Percentiles rank a stretch among this genome's conserved stretches.
phyloP scores from a whole-genome alignment of 108 stramenopile species.

The Fragilariopsis cylindrus region DNA sequence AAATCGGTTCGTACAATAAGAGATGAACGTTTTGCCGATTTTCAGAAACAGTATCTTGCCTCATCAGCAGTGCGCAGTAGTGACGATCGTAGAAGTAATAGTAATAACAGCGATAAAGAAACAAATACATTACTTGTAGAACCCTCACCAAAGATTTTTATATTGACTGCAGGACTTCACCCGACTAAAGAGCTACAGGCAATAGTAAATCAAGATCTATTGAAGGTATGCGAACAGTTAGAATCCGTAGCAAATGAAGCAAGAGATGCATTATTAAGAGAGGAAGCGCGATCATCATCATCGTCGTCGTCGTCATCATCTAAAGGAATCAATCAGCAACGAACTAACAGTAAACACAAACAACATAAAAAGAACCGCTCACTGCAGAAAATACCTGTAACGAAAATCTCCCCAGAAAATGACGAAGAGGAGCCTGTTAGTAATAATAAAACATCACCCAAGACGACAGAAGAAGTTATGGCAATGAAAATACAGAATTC shows the following conservation, averaged over 20 bases:
- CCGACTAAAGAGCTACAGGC: constrained; percentile 1
- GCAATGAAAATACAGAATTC: not conserved
- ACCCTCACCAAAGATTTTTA: not conserved
- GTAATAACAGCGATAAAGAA: not conserved
- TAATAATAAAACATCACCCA: too few species aligned
- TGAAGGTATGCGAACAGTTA: not conserved
- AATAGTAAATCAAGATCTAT: not conserved
- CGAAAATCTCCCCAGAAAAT: too few species aligned
- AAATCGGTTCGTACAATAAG: not conserved
- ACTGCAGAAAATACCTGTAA: too few species aligned
- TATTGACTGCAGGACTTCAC: not conserved
- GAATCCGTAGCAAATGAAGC: not conserved
- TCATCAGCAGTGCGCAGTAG: too few species aligned
- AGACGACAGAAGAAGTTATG: too few species aligned
- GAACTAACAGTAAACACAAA: not conserved
- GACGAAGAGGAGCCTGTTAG: too few species aligned
- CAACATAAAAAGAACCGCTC: not conserved
- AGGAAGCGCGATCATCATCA: not conserved
- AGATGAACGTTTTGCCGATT: constrained; percentile 12
- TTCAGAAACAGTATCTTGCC: constrained; percentile 5
- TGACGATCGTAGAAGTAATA: too few species aligned
- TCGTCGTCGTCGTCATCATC: too few species aligned
- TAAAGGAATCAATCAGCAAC: not conserved
- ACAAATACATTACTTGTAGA: not conserved
- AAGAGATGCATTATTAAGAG: not conserved